A percentile compares a stretch with the other conserved stretches of the same genome.
phyloP scores from a whole-genome alignment of 352 stramenopile species.

The Pseudoperonospora humuli region DNA sequence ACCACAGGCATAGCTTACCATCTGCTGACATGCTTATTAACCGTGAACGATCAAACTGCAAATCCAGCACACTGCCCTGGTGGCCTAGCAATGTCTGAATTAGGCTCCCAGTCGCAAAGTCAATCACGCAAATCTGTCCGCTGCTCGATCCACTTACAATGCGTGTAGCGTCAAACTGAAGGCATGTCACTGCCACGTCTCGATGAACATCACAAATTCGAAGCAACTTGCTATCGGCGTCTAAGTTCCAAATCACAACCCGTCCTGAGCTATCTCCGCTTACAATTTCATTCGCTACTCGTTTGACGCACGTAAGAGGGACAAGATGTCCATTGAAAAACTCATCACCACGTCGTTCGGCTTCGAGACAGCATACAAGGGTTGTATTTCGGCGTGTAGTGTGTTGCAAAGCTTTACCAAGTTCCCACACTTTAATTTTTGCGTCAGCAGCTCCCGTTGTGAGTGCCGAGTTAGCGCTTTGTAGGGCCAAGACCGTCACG shows the following conservation, averaged over 20 bases:
- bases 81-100: too few relatives aligned
- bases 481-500: conserved; percentile 36
- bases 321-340: conserved; percentile 50
- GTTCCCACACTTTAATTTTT: conserved; percentile 57
- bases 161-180: conserved; percentile 71
- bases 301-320: conserved; percentile 44
- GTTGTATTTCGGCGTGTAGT: conserved; percentile 29
- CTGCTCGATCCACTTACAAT: too few relatives aligned
- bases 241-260: conserved; percentile 76
- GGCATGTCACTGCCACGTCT: too few relatives aligned
- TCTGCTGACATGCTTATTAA: conserved; percentile 62
- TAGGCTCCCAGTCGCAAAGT: too few relatives aligned
- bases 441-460: conserved; percentile 64
- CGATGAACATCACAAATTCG: conserved; percentile 57
- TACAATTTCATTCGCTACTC: conserved; percentile 63
- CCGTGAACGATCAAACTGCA: too few relatives aligned
- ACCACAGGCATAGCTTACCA: too few relatives aligned
- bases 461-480: conserved; percentile 37
- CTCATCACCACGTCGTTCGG: conserved; percentile 27
- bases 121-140: too few relatives aligned
- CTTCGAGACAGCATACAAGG: conserved; percentile 33
- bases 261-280: conserved; percentile 58
- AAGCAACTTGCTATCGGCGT: conserved; percentile 59
- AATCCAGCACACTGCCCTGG: too few relatives aligned
- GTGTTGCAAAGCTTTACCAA: conserved; percentile 18